Base-by-base conservation (phyloP, 208 protist species). In the Crithidia expoeki region DNA sequence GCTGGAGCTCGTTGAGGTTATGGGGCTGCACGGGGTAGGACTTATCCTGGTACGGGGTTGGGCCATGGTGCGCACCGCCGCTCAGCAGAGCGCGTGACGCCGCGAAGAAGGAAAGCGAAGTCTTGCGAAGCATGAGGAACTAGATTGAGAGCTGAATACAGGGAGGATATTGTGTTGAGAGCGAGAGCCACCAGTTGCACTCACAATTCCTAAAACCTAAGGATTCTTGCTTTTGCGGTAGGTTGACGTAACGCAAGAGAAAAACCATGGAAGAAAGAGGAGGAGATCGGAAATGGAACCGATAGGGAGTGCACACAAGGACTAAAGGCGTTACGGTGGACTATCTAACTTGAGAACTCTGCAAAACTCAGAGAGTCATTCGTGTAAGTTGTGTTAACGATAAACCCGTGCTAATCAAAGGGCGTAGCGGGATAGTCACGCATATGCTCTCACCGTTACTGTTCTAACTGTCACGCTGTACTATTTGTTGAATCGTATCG, bases 1-100 rank as follows among this genome's bases (percentile, higher is more conserved):
- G 83, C 80, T 92, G 78, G 28, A 92, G 80, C 74, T 93, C 84
- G 68, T 87, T 86, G 53, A 95, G 80, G 50, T 84, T 70, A 53
- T 95, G 90, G 16, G 90, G 90, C 71, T 95, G 90, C 33, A 93
- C 79, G 32, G 90, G 87, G 81, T 93, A 95, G 40, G 81, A 71
- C 70, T 89, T 89, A 73, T 95, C 90, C 74, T 95, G 90, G 76
- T 92, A 95, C 14, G 85, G 82, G 16, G 79, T 89, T 44, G 87
- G 87, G 53, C 87, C 87, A 51, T 82, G 78, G 55, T 80, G 76
- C 23, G 68, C 72, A 44, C 76, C 64, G 40, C 84, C 86, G 59
- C 74, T 86, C 47, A 91, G 81, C 23, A 89, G 65, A 21, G 83
- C 66, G 56, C 87, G 87, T 52, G 80, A 89, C 46, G 86, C 83